Base-by-base conservation (phyloP, 352 stramenopile genomes). In the Globisporangium barbulae region DNA sequence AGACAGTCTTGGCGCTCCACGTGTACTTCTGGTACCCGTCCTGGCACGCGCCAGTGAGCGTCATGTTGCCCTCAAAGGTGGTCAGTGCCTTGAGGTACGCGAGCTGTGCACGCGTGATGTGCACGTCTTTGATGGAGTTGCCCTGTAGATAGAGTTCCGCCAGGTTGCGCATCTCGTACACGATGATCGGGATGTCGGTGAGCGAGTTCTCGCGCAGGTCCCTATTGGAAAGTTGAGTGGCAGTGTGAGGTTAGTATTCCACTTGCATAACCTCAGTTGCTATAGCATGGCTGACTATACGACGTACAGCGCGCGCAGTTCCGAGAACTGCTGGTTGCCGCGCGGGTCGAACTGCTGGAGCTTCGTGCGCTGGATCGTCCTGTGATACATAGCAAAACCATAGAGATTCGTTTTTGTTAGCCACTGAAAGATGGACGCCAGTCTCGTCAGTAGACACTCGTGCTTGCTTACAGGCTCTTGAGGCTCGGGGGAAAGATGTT, bases 401-500 rank as follows among this genome's bases (percentile, higher is more conserved):
- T 41, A 41, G 35, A 17, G 35, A 15, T 41, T 15, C 35, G 35
- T 9, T 13, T 41, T 15, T 41, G 35, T 41, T 41, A 41, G 33
- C 33, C 33, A 12, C 7, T 39, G 10, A 13, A 39, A 0, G 7
- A 12, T 39, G 33, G 10, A 8, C 2, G n/a, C 6, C 13, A 41
- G 13, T 15, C 39, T 44, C 39, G 7, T 37, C 8, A 9, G 3
- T 37, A 37, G 31, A 37, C 8, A 9, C 2, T 37, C 5, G 3
- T 44, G 21, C 35, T 21, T 28, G 25, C 83, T 59, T 73, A 90
- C 83, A 92, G 65, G 41, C 68, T 83, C 33, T 75, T 54, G 28
- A 92, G 75, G 48, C 66, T 80, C 12, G 74, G 55, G 0, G 83
- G 83, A 53, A 92, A 90, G 39, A 90, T 81, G 52, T 90, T 87